Evolutionary conservation across 2,329 filamentous ascomycete genomes (phyloP).

Genomic region (Epichloe hybrida): DNA sequence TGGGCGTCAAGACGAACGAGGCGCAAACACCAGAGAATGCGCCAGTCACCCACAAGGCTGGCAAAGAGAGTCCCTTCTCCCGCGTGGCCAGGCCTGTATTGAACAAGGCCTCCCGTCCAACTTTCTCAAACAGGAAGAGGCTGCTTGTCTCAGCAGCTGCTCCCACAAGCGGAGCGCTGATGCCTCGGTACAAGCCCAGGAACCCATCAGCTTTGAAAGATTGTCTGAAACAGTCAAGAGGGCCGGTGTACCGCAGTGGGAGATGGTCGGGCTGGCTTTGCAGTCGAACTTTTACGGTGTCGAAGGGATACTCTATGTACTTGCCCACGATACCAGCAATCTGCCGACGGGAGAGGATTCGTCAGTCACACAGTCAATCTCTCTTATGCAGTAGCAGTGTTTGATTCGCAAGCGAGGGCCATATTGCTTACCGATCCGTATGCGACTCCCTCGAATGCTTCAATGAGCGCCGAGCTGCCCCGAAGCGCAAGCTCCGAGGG

Average conservation of each 20-base stretch:
- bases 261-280: slow-evolving; percentile 86
- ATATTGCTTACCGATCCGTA: slow-evolving; percentile 63
- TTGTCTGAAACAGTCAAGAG: slow-evolving; percentile 86
- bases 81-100: slow-evolving; percentile 32
- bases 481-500: slow-evolving; percentile 16
- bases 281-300: slow-evolving; percentile 93
- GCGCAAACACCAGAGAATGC: slow-evolving; percentile 81
- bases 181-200: slow-evolving; percentile 74
- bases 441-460: slow-evolving; percentile 72
- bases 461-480: slow-evolving; percentile 32
- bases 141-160: slow-evolving; percentile 87
- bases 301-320: slow-evolving; percentile 96
- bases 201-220: slow-evolving; percentile 70
- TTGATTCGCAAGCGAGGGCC: neutral
- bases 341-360: slow-evolving; percentile 26
- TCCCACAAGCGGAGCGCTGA: slow-evolving; percentile 79
- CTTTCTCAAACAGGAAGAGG: slow-evolving; percentile 80
- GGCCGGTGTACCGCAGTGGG: slow-evolving; percentile 70
- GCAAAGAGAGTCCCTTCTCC: slow-evolving; percentile 54
- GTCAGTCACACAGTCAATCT: neutral
- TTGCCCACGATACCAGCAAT: slow-evolving; percentile 80
- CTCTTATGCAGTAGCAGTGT: neutral
- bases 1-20: slow-evolving; percentile 80
- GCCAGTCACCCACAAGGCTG: slow-evolving; percentile 64
- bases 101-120: slow-evolving; percentile 55